These are phyloP conservation scores for Penstemon eatonii DNA, from an alignment of 257 asterid species.

Conservation along the genomic window DNA sequence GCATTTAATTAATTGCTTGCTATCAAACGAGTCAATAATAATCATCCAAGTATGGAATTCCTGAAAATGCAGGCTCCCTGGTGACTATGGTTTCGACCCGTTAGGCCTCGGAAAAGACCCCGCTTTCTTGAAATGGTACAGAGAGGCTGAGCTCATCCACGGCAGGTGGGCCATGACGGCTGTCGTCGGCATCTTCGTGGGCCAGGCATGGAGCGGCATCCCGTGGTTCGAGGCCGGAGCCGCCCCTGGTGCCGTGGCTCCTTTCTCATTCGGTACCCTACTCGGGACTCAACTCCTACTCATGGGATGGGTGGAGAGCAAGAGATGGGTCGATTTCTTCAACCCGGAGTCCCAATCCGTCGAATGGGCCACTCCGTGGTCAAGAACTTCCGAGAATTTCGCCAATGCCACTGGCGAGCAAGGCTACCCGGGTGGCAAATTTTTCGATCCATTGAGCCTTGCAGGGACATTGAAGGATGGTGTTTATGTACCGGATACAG, in stretches of 20 bases:
- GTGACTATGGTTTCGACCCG: constrained; percentile 95
- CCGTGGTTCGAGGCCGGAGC: constrained; percentile 99
- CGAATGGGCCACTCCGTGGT: constrained; percentile 99
- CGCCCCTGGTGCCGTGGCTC: constrained; percentile 91
- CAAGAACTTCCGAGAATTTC: constrained; percentile 76
- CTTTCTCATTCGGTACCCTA: constrained; percentile 90
- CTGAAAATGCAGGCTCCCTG: constrained; percentile 64
- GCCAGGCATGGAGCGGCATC: constrained; percentile 92
- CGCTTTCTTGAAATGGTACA: constrained; percentile 93
- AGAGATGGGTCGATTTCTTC: constrained; percentile 97
- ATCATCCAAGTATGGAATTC: no score
- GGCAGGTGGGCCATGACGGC: constrained; percentile 99
- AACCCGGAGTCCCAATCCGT: constrained; percentile 85
- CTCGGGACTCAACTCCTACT: constrained; percentile 91
- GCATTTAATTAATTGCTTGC: no score
- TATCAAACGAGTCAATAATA: no score
- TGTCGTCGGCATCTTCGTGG: constrained; percentile 86
- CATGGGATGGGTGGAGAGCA: constrained; percentile 99
- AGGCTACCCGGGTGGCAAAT: constrained; percentile 94
- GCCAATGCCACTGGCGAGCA: constrained; percentile 89
- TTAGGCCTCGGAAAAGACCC: constrained; percentile 95
- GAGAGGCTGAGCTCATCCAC: constrained; percentile 98
- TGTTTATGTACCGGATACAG: constrained; percentile 66
- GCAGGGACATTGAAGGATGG: constrained; percentile 73
- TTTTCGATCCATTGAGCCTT: constrained; percentile 73